A percentile compares a stretch with the other conserved stretches of the same genome.
phyloP scores from a whole-genome alignment of 768 basidiomycete genomes.

The Trametes elegans region DNA sequence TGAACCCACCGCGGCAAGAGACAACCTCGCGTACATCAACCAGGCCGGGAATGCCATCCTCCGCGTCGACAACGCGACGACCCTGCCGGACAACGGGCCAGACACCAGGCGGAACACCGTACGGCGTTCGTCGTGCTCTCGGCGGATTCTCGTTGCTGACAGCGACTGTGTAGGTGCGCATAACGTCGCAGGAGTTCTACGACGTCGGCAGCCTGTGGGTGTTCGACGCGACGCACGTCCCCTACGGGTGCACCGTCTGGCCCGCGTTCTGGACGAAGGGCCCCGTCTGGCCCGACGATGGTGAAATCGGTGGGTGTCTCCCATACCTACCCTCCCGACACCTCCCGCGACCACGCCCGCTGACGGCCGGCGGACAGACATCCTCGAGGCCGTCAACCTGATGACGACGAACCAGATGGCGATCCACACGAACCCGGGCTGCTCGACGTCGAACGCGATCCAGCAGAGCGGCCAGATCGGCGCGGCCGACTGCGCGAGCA shows the following conservation, averaged over 20 bases:
- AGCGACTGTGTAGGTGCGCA: slow-evolving; percentile 36
- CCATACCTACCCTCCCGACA: background rate
- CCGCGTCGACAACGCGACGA: slow-evolving; percentile 69
- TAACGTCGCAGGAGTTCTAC: slow-evolving; percentile 43
- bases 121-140: slow-evolving; percentile 12
- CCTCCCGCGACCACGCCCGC: background rate
- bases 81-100: slow-evolving; percentile 37
- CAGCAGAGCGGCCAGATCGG: slow-evolving; percentile 34
- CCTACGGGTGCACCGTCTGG: slow-evolving; percentile 61
- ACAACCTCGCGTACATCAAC: slow-evolving; percentile 59
- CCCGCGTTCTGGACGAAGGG: slow-evolving; percentile 37
- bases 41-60: slow-evolving; percentile 62
- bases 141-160: background rate
- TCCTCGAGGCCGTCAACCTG: slow-evolving; percentile 59
- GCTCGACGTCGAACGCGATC: slow-evolving; percentile 30
- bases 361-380: slow-evolving; percentile 38
- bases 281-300: slow-evolving; percentile 42
- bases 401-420: slow-evolving; percentile 53
- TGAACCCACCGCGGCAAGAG: slow-evolving; percentile 41
- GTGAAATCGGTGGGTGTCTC: slow-evolving; percentile 32
- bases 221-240: slow-evolving; percentile 46
- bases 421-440: slow-evolving; percentile 46
- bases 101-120: slow-evolving; percentile 62
- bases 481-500: slow-evolving; percentile 31
- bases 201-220: slow-evolving; percentile 46